These are phyloP conservation scores for Aspergillus clavatus DNA, from an alignment of 2,329 filamentous ascomycete genomes.

Conservation along the genomic window DNA sequence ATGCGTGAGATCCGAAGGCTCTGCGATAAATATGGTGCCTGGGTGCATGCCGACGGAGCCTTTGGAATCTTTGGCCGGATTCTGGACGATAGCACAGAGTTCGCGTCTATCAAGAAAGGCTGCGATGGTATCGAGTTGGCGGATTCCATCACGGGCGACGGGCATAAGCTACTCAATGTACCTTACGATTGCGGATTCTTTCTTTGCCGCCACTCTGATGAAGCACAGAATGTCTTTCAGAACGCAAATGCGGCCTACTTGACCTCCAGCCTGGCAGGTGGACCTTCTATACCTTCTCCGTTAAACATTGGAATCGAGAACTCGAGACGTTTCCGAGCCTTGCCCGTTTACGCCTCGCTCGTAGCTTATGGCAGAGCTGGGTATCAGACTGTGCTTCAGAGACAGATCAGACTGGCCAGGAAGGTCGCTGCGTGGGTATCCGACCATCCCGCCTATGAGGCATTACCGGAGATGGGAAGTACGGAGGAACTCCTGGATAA, in stretches of 20 bases:
- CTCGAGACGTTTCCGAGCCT: conserved; percentile 79
- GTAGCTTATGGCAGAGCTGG: conserved; percentile 67
- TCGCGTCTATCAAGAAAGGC: conserved; percentile 47
- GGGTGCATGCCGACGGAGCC: conserved; percentile 87
- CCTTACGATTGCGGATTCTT: conserved; percentile 93
- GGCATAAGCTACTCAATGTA: conserved; percentile 89
- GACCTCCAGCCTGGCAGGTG: conserved; percentile 30
- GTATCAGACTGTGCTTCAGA: conserved; percentile 63
- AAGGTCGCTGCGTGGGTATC: conserved; percentile 60
- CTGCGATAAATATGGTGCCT: conserved; percentile 69
- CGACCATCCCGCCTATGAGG: conserved; percentile 58
- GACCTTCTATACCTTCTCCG: conserved; percentile 63
- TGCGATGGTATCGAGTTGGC: conserved; percentile 69
- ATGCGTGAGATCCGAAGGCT: conserved; percentile 60
- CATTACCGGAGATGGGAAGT: conserved; percentile 51
- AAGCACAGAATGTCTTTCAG: conserved; percentile 63
- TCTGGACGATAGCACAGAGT: conserved; percentile 56
- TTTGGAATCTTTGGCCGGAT: conserved; percentile 78
- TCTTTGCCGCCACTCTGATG: conserved; percentile 61
- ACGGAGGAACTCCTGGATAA: conserved; percentile 45
- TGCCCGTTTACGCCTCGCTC: conserved; percentile 82
- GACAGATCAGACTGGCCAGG: conserved; percentile 68
- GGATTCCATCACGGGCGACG: conserved; percentile 82
- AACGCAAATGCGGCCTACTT: conserved; percentile 88
- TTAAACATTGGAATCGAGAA: conserved; percentile 87